phyloP scores from a whole-genome alignment of 345 rosid species.

The Eucalyptus globulus region DNA sequence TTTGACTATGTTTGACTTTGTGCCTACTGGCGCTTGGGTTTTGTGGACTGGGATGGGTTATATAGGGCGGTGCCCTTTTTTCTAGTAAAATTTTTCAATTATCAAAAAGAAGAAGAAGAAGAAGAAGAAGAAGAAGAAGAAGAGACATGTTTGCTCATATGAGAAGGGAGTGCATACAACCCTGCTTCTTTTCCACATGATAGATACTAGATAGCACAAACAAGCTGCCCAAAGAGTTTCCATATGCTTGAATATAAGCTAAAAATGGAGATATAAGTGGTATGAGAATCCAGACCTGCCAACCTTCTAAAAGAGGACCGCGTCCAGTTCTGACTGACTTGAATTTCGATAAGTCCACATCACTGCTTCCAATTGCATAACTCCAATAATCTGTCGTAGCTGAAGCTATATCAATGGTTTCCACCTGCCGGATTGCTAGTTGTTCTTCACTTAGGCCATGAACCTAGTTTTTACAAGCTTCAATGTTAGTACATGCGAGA shows the following conservation, averaged over 20 bases:
- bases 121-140: not conserved
- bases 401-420: slow-evolving; percentile 50
- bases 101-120: not conserved
- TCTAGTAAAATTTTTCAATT: not conserved
- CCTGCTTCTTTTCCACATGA: not conserved
- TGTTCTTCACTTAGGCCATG: slow-evolving; percentile 39
- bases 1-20: not conserved
- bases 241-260: not conserved
- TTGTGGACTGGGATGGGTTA: not conserved
- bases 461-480: slow-evolving; percentile 18
- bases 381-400: slow-evolving; percentile 56
- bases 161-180: not conserved
- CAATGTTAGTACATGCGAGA: not conserved
- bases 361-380: slow-evolving; percentile 32
- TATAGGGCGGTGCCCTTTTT: not conserved
- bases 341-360: slow-evolving; percentile 35
- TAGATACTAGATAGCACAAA: not conserved
- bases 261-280: not conserved
- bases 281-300: slow-evolving; percentile 42
- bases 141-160: not conserved
- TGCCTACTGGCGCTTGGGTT: not conserved
- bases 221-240: not conserved
- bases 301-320: slow-evolving; percentile 51
- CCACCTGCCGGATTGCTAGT: slow-evolving; percentile 42
- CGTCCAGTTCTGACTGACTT: slow-evolving; percentile 44